phyloP scores from a whole-genome alignment of 129 eudicot species.

The Saposhnikovia divaricata region DNA sequence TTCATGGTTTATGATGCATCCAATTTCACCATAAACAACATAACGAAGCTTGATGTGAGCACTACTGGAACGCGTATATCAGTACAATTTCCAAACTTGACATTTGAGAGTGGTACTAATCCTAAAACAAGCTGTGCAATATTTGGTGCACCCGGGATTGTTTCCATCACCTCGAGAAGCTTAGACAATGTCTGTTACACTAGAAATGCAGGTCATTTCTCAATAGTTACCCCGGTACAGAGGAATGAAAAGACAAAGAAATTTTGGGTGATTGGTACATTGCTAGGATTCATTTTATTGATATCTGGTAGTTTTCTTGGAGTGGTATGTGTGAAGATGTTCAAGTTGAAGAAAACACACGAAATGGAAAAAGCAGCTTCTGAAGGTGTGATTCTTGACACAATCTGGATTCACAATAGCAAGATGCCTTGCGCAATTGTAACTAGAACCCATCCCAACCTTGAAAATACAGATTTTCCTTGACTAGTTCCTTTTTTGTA shows the following conservation, averaged over 20 bases:
- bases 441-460: constrained; percentile 54
- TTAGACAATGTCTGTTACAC: constrained; percentile 33
- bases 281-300: constrained; percentile 17
- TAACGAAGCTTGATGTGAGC: constrained; percentile 36
- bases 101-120: constrained; percentile 12
- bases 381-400: constrained; percentile 46
- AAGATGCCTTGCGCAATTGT: constrained; percentile 58
- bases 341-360: constrained; percentile 26
- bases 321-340: constrained; percentile 20
- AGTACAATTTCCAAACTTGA: constrained; percentile 27
- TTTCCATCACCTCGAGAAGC: constrained; percentile 23
- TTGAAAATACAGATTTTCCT: constrained; percentile 35
- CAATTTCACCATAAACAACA: constrained; percentile 13
- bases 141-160: constrained; percentile 32
- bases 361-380: constrained; percentile 42
- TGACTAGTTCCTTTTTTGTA: background rate
- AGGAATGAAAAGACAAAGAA: constrained; percentile 24
- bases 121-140: constrained; percentile 32
- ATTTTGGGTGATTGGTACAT: constrained; percentile 31
- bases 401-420: constrained; percentile 45
- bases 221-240: constrained; percentile 32
- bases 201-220: constrained; percentile 41
- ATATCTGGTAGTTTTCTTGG: constrained; percentile 22
- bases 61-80: constrained; percentile 36
- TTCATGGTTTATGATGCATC: constrained; percentile 58